phyloP scores from a whole-genome alignment of 2,329 filamentous ascomycete genomes.

The Phyllosticta paracitricarpa region DNA sequence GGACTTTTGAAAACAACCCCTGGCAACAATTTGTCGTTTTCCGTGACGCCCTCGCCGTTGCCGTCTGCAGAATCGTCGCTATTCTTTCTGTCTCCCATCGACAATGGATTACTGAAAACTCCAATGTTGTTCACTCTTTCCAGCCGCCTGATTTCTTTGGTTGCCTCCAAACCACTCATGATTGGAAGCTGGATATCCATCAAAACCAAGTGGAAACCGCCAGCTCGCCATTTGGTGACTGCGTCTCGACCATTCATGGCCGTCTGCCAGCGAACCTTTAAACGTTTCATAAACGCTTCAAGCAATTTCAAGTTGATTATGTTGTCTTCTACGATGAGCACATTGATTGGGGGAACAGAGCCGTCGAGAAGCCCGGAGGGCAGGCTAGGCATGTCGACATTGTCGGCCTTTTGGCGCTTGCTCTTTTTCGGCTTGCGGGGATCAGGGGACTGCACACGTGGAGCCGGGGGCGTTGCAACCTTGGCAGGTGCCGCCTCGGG shows the following conservation, averaged over 20 bases:
- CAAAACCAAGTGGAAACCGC: conserved; percentile 89
- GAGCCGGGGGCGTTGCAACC: conserved; percentile 37
- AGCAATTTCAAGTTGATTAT: conserved; percentile 92
- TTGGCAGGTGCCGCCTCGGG: conserved; percentile 28
- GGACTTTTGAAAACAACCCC: conserved; percentile 76
- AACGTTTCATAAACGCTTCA: conserved; percentile 87
- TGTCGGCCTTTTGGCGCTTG: conserved; percentile 31
- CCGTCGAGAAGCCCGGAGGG: conserved; percentile 59
- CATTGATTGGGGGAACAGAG: conserved; percentile 88
- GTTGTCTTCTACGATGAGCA: conserved; percentile 96
- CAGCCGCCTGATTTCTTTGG: conserved; percentile 82
- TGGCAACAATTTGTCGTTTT: conserved; percentile 60
- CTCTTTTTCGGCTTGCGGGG: conserved; percentile 39
- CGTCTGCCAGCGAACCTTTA: conserved; percentile 96
- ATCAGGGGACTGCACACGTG: conserved; percentile 40
- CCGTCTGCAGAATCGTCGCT: conserved; percentile 10
- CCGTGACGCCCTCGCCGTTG: conserved; percentile 35
- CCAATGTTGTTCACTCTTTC: conserved; percentile 89
- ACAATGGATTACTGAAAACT: conserved; percentile 53
- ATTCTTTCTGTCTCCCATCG: conserved; percentile 28
- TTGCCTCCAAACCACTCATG: conserved; percentile 92
- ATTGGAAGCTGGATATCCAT: conserved; percentile 98
- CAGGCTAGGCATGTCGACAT: conserved; percentile 28
- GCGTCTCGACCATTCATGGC: conserved; percentile 92
- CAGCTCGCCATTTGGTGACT: conserved; percentile 82